Conservation (phyloP, 345 rosid species). For the Lenwebbia sp. region DNA sequence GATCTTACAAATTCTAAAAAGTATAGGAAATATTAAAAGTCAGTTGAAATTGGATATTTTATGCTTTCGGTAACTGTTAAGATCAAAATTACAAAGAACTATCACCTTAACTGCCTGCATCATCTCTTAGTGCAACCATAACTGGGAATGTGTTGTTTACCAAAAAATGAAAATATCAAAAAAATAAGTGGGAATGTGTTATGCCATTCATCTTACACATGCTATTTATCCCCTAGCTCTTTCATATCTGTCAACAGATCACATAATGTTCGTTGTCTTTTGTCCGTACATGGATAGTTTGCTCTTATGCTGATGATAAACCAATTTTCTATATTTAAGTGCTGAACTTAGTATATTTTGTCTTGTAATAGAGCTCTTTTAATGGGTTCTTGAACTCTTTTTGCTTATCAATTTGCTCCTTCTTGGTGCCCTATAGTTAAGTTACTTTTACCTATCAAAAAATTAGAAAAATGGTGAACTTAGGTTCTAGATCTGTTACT, state of each 20-base stretch:
- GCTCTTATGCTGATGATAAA: not conserved
- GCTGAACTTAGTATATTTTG: not conserved
- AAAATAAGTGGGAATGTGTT: not conserved
- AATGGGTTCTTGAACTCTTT: not conserved
- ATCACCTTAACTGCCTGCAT: not conserved
- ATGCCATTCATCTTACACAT: not conserved
- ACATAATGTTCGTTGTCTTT: not conserved
- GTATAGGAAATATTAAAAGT: not conserved
- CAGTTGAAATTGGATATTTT: not conserved
- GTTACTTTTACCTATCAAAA: not conserved
- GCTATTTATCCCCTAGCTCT: not conserved
- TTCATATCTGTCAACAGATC: not conserved
- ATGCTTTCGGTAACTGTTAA: not conserved
- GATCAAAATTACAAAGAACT: not conserved
- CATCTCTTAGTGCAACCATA: not conserved
- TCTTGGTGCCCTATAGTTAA: not conserved
- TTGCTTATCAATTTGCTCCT: not conserved
- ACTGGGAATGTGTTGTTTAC: not conserved
- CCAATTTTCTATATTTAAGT: not conserved
- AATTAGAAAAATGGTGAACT: not conserved
- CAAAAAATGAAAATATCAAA: not conserved
- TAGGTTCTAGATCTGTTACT: not conserved
- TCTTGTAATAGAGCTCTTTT: not conserved
- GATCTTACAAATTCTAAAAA: not conserved
- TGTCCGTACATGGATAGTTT: not conserved